phyloP scores from a whole-genome alignment of 2,329 filamentous ascomycete species.

The Colletotrichum sublineola region DNA sequence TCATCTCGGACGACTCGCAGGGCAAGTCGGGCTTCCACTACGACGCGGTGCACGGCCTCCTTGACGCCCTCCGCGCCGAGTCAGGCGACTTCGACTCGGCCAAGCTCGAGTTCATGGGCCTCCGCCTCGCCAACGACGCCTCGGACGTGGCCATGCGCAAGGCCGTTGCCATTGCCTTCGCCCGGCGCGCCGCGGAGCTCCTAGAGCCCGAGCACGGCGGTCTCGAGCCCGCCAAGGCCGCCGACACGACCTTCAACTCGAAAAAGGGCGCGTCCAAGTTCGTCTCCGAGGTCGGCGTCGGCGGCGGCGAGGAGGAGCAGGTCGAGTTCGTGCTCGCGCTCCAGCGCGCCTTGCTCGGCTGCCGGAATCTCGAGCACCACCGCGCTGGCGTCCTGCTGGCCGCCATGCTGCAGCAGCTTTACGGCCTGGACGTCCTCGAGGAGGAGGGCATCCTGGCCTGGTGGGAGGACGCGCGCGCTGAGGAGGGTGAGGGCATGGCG shows the following conservation, averaged over 20 bases:
- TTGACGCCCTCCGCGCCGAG: conserved; percentile 84
- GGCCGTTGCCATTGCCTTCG: conserved; percentile 87
- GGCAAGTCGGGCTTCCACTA: conserved; percentile 78
- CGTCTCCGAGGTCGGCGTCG: conserved; percentile 71
- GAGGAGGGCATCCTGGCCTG: conserved; percentile 90
- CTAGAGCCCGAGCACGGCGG: conserved; percentile 62
- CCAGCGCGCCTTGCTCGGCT: conserved; percentile 81
- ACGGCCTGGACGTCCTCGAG: conserved; percentile 86
- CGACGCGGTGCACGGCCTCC: conserved; percentile 88
- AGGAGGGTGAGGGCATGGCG: conserved; percentile 76
- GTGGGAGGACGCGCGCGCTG: conserved; percentile 83
- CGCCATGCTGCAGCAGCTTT: conserved; percentile 85
- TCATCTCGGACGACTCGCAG: conserved; percentile 79
- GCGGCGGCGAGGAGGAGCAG: conserved; percentile 80
- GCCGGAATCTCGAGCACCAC: conserved; percentile 67
- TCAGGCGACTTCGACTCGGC: conserved; percentile 83
- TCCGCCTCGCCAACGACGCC: conserved; percentile 92
- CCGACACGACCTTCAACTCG: conserved; percentile 70
- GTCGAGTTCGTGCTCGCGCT: conserved; percentile 86
- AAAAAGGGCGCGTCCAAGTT: conserved; percentile 68
- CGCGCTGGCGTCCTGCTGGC: conserved; percentile 76
- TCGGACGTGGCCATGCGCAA: conserved; percentile 90
- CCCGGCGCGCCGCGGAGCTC: conserved; percentile 83
- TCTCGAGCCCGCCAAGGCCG: conserved; percentile 74
- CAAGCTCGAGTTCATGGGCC: conserved; percentile 91